These are phyloP conservation scores for Elsinoe australis DNA, from an alignment of 2,329 filamentous ascomycete genomes.

Conservation along the genomic window DNA sequence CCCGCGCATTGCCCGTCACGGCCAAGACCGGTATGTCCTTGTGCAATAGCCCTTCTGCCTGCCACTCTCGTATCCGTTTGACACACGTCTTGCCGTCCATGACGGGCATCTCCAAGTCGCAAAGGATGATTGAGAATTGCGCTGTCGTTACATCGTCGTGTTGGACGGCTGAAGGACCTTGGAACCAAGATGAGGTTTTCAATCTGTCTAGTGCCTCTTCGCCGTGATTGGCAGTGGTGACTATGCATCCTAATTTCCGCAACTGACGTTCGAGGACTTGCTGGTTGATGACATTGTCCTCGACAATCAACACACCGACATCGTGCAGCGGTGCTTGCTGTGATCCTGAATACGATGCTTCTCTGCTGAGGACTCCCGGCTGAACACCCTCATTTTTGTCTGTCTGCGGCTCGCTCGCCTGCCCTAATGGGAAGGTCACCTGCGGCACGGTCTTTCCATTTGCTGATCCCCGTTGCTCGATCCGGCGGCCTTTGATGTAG, in stretches of 20 bases:
- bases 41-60: conserved; percentile 50
- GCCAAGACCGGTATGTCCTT: conserved; percentile 64
- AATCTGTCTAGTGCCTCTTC: conserved; percentile 25
- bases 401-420: neutral
- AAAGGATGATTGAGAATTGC: conserved; percentile 50
- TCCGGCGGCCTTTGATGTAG: conserved; percentile 51
- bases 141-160: conserved; percentile 4
- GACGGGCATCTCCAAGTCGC: conserved; percentile 74
- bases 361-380: no score
- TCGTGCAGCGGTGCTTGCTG: conserved; percentile 21
- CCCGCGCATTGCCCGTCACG: conserved; percentile 73
- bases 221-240: conserved; percentile 18
- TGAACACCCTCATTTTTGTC: neutral
- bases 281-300: conserved; percentile 23
- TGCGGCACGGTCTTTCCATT: no score
- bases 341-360: neutral
- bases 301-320: conserved; percentile 23
- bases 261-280: conserved; percentile 17
- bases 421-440: no score
- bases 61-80: conserved; percentile 60
- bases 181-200: conserved; percentile 37
- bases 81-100: conserved; percentile 76
- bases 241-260: conserved; percentile 15
- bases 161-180: neutral
- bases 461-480: no score